These are phyloP conservation scores for Sclerotinia trifoliorum DNA, from an alignment of 2,329 filamentous ascomycete genomes.

Conservation along the genomic window DNA sequence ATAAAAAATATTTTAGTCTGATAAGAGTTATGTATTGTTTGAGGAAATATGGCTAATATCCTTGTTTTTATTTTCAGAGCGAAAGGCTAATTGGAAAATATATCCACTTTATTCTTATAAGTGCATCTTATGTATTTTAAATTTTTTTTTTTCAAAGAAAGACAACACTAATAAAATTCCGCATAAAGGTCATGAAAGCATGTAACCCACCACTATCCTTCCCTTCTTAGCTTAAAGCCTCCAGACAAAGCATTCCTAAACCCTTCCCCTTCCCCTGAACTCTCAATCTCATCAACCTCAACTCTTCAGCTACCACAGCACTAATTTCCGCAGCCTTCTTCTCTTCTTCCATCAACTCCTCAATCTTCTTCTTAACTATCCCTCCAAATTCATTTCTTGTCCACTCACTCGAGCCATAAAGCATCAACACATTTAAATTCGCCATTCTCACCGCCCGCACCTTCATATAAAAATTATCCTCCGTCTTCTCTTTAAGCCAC, in stretches of 20 bases:
- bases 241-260: background rate
- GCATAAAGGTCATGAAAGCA: background rate
- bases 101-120: background rate
- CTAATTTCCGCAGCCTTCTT: background rate
- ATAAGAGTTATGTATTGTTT: no score
- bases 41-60: no score
- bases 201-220: background rate
- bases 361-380: background rate
- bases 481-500: background rate
- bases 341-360: background rate
- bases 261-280: background rate
- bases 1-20: no score
- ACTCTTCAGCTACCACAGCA: background rate
- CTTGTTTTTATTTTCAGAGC: no score
- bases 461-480: background rate
- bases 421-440: background rate
- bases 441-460: background rate
- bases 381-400: background rate
- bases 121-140: no score
- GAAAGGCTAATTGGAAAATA: conserved; percentile 3
- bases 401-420: conserved; percentile 1
- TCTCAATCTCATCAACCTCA: background rate
- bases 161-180: background rate
- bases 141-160: background rate
- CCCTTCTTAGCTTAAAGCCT: background rate